These are phyloP conservation scores for Cenchrus fungigraminus DNA, from an alignment of 176 grass and related monocot genomes.

Conservation along the genomic window DNA sequence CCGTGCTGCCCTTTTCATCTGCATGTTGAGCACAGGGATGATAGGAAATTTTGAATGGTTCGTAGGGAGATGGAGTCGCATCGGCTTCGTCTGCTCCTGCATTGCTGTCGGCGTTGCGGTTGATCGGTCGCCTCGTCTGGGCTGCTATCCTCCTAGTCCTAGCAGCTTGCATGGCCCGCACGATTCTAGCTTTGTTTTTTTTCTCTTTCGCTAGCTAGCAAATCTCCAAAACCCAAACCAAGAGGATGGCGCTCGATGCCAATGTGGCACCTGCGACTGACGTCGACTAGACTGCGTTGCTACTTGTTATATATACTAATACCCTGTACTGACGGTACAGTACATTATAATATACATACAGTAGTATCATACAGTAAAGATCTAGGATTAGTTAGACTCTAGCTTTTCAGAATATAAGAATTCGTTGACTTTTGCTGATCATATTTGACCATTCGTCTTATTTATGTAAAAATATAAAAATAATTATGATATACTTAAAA, in stretches of 20 bases:
- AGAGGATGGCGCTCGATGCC: conserved; percentile 15
- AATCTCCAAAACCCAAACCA: neutral
- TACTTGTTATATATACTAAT: neutral
- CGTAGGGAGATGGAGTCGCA: neutral
- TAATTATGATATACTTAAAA: too few species aligned
- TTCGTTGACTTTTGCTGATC: too few species aligned
- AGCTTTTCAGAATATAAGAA: too few species aligned
- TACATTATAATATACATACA: neutral
- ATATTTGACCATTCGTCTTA: too few species aligned
- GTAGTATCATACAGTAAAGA: neutral
- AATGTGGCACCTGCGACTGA: conserved; percentile 30
- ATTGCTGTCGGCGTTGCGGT: conserved; percentile 28
- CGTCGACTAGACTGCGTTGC: conserved; percentile 27
- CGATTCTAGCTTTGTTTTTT: neutral
- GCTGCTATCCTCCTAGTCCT: neutral
- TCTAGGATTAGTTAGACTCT: neutral
- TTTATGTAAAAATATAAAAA: too few species aligned
- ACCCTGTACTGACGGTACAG: neutral
- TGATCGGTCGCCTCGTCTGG: neutral
- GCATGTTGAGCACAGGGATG: neutral
- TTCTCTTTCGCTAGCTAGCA: neutral
- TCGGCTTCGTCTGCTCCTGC: conserved; percentile 2
- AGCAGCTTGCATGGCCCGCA: conserved; percentile 9
- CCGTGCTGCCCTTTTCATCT: neutral
- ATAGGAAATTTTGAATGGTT: too few species aligned